Evolutionary conservation across 176 grass and related monocot species (phyloP), one percentile per base, ranked within the genome.

Genomic region (Leersia perrieri): DNA sequence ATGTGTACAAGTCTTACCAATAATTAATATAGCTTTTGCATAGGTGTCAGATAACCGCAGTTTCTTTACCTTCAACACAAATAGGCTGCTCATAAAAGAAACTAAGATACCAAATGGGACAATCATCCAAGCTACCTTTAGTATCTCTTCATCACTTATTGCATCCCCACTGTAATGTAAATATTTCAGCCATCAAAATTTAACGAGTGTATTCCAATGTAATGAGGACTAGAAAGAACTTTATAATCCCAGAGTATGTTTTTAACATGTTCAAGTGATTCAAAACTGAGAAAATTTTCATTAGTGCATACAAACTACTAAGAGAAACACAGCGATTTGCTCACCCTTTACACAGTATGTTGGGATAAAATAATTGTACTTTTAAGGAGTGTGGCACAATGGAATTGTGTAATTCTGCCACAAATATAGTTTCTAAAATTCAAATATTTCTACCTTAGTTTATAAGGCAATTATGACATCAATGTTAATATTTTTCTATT

Each of bases 71-170:
- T 72, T 93, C 62, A 95, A 88, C 51, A 99, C 96, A 82, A 99
- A 83, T 60, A 89, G 31, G 45, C 90, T 88, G 68, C 88, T 87
- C 34, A 86, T 39, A 63, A 62, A 86, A 82, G 90, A 93, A 89
- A 99, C 77, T 72, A 99, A 82, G 78, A 99, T 77, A 39, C 92
- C 90, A 89, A 95, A 86, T 73, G 96, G 96, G 76, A 99, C 75
- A 70, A 88, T 84, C 86, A 99, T 86, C 96, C 96, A 99, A 86
- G 96, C 86, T 66, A 99, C 73, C 89, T 87, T 99, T 77, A 95
- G 76, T 47, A 93, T 88, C 11, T 71, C 80, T 76, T 84, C 88
- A 73, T 90, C 88, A 74, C 86, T 83, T 72, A 94, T 70, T 49
- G 70, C 76, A 81, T 87, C 83, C 82, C 85, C 85, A 72, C 96